Evolutionary conservation across 176 grass and related monocot genomes (phyloP).

Genomic region (Areca catechu): DNA sequence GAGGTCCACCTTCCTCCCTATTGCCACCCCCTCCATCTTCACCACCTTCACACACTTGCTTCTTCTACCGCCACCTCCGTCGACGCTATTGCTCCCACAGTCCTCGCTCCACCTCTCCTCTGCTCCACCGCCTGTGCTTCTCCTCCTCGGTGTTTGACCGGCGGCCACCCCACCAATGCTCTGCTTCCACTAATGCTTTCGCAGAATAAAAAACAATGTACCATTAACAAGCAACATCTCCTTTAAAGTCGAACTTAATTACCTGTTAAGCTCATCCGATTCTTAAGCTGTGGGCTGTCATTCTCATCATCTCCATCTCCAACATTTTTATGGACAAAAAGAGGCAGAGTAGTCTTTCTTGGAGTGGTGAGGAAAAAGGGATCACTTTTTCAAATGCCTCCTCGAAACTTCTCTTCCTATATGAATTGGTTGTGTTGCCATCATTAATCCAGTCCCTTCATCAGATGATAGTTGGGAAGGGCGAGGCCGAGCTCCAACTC

Average conservation of each 20-base stretch:
- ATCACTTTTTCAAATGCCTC: slow-evolving; percentile 18
- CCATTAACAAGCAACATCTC: too few species aligned
- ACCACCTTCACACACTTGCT: slow-evolving; percentile 68
- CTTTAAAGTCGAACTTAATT: not conserved
- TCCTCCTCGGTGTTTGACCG: slow-evolving; percentile 38
- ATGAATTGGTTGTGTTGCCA: not conserved
- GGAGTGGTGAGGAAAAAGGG: too few species aligned
- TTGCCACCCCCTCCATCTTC: slow-evolving; percentile 65
- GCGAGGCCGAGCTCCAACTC: slow-evolving; percentile 68
- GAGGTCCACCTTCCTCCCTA: slow-evolving; percentile 77
- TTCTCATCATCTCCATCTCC: not conserved
- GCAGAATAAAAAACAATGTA: too few species aligned
- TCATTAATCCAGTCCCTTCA: not conserved
- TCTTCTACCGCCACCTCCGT: not conserved
- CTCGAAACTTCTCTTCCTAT: slow-evolving; percentile 30
- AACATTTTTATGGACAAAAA: slow-evolving; percentile 23
- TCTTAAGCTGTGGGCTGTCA: not conserved
- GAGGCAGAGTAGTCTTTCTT: slow-evolving; percentile 9
- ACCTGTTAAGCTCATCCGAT: slow-evolving; percentile 17
- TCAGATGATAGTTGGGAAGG: slow-evolving; percentile 14
- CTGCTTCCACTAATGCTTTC: not conserved
- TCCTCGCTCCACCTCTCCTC: too few species aligned
- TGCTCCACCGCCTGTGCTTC: slow-evolving; percentile 1
- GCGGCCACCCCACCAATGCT: slow-evolving; percentile 68
- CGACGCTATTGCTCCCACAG: too few species aligned